A percentile compares a stretch with the other conserved stretches of the same genome.
Evolutionary conservation across 1,139 yeast species (phyloP).

Genomic region (Sugiyamaella castrensis): DNA sequence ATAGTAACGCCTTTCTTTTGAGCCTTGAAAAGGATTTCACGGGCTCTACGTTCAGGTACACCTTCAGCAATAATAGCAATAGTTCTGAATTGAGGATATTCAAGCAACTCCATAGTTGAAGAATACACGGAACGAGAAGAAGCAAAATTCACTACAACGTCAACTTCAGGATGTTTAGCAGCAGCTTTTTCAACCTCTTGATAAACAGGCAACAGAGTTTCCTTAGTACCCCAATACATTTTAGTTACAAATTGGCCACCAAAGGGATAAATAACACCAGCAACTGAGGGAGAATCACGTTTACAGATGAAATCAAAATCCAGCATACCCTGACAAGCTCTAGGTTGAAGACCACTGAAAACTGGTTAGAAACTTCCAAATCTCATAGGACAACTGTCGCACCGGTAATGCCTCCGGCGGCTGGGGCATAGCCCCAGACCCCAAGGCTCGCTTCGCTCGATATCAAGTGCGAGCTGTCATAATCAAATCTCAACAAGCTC

Average conservation of each 20-base stretch:
- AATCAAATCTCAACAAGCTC: neutral
- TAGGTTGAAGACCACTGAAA: conserved; percentile 45
- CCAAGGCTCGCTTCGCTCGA: neutral
- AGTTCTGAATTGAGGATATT: conserved; percentile 46
- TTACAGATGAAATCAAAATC: conserved; percentile 48
- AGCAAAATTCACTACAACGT: conserved; percentile 48
- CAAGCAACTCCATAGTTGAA: conserved; percentile 47
- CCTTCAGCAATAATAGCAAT: conserved; percentile 50
- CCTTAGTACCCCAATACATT: conserved; percentile 52
- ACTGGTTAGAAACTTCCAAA: too few species aligned
- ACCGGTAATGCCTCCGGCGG: too few species aligned
- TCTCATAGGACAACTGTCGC: neutral
- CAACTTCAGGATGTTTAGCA: conserved; percentile 47
- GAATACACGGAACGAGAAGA: conserved; percentile 48
- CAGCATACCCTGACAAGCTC: conserved; percentile 50
- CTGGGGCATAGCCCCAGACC: neutral
- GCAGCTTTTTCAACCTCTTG: conserved; percentile 44
- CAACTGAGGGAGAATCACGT: conserved; percentile 47
- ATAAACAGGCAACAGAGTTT: conserved; percentile 46
- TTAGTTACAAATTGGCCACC: conserved; percentile 47
- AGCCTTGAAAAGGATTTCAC: conserved; percentile 46
- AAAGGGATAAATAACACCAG: conserved; percentile 48
- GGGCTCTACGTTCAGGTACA: conserved; percentile 49
- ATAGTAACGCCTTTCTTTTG: conserved; percentile 46
- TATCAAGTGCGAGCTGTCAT: neutral